Evolutionary conservation across 148 eudicot genomes (phyloP), one percentile per base, ranked within the genome.

Genomic region (Dianthus caryophyllus): DNA sequence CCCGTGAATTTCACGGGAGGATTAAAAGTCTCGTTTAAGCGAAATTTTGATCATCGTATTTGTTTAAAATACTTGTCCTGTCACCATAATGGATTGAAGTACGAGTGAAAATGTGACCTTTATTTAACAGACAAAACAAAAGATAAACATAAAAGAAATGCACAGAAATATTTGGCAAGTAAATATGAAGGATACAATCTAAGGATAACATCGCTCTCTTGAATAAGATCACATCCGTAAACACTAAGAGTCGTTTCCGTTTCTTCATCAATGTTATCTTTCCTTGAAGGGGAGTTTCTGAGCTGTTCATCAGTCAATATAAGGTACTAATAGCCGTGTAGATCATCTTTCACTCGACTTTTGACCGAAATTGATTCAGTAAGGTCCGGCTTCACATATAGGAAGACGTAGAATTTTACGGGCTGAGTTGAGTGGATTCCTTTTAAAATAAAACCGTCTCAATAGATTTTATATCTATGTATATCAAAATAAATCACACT

Each of bases 1-100:
- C n/a, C n/a, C n/a, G n/a, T n/a, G n/a, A n/a, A n/a, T n/a, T n/a
- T n/a, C n/a, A n/a, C n/a, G n/a, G n/a, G n/a, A n/a, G n/a, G n/a
- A n/a, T n/a, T n/a, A n/a, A n/a, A n/a, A n/a, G n/a, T n/a, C n/a
- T n/a, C n/a, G n/a, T n/a, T n/a, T n/a, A n/a, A n/a, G n/a, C n/a
- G n/a, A n/a, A n/a, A n/a, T n/a, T n/a, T n/a, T n/a, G n/a, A n/a
- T n/a, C n/a, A n/a, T n/a, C n/a, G n/a, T n/a, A n/a, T n/a, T n/a
- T n/a, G n/a, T n/a, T n/a, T n/a, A n/a, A n/a, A 93, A 68, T 69
- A 93, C 98, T 78, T 93, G 98, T 15, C 96, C 96, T 44, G 97
- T 90, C 0, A 97, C 98, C 98, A 93, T 93, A 68, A 88, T 90
- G 21, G 89, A 91, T 78, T 93, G 96, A 52, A 95, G 95, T 78